Base-by-base conservation (phyloP, 805 yeast genomes). In the Candida coleopterorum region DNA sequence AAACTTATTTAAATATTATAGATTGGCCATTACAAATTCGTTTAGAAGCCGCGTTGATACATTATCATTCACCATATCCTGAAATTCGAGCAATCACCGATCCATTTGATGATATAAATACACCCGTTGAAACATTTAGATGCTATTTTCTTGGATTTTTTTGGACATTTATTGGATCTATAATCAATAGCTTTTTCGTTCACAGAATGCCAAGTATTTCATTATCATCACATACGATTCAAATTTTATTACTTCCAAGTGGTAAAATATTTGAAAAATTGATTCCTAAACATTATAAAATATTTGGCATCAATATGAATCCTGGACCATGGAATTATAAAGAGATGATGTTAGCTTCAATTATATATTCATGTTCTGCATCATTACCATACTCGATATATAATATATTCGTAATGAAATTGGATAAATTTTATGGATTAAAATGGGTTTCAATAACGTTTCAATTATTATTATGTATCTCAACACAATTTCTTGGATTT, bases 401-500 rank as follows among this genome's bases (percentile, higher is more conserved):
- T 43, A 66, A 66, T 42, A 66, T 67, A 2, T 55, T 64, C 38
- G 72, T 67, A 16, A 64, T 65, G 72, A 66, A 65, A 37, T 44
- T 65, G 20, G 71, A 64, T 28, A 50, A 53, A 29, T 67, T 67
- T 41, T 67, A 67, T 43, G 69, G 68, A 3, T 50, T 65, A 29
- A 56, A 61, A 30, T 67, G 73, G 73, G 70, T 63, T 23, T 44
- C 58, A 11, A 68, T 73, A 53, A 73, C 77, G 1, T 81, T 70
- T 53, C 80, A 77, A 54, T 45, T 78, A 10, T 45, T 77, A 24
- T 60, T 80, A 23, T 58, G 74, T 1, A 44, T 78, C 4, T 68
- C 81, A 2, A 68, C 84, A 2, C 81, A 79, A 50, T 75, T 74
- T 42, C 57, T 81, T 45, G 88, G 87, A 17, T 74, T 77, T 48